Percentiles rank a stretch among this genome's conserved stretches.
These are phyloP conservation scores for Letharia lupina DNA, from an alignment of 495 filamentous ascomycete genomes.

Conservation along the genomic window DNA sequence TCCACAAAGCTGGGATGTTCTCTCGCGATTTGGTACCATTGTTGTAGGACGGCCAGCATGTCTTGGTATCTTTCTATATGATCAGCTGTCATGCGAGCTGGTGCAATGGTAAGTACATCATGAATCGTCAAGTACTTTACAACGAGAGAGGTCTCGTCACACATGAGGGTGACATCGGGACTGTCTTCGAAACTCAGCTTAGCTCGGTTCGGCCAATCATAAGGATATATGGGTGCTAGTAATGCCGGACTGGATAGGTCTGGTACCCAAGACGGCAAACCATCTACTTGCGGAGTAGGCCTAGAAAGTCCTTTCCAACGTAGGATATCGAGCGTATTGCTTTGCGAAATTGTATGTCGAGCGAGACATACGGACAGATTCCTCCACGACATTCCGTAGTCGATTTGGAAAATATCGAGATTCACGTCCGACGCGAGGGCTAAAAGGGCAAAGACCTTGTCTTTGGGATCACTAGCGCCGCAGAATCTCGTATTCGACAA, in stretches of 20 bases:
- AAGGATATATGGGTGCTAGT: neutral
- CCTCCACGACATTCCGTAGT: neutral
- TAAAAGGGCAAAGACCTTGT: neutral
- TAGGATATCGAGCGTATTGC: neutral
- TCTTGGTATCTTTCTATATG: neutral
- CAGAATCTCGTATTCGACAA: neutral
- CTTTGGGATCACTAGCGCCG: neutral
- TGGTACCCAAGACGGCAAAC: neutral
- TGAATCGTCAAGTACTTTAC: neutral
- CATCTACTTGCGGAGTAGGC: neutral
- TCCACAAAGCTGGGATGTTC: neutral
- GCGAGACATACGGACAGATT: neutral
- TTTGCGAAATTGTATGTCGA: neutral
- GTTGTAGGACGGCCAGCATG: neutral
- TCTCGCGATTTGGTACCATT: neutral
- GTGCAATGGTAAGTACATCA: neutral
- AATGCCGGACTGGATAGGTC: neutral
- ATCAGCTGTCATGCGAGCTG: neutral
- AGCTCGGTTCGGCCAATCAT: neutral
- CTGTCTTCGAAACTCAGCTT: neutral
- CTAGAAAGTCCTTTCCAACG: neutral
- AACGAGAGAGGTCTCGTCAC: neutral
- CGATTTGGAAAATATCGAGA: neutral
- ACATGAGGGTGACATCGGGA: neutral
- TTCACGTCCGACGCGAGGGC: neutral